These are phyloP conservation scores for Botrytis fabae DNA, from an alignment of 2,329 filamentous ascomycete species.

Conservation along the genomic window DNA sequence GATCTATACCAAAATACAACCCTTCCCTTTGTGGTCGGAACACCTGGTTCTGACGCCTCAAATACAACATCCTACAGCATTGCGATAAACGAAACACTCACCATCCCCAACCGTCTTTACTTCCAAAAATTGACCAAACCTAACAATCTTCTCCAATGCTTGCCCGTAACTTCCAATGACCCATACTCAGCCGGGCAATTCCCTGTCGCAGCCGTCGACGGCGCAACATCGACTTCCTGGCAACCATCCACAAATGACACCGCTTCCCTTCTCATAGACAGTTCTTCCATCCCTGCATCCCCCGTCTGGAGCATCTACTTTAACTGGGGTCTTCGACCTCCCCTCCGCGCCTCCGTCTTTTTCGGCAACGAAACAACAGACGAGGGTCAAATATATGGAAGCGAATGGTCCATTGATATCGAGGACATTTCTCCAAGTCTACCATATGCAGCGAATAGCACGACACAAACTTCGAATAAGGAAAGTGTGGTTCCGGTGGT, in stretches of 20 bases:
- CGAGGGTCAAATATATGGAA: constrained; percentile 24
- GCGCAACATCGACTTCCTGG: constrained; percentile 66
- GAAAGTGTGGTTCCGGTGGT: constrained; percentile 34
- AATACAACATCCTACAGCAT: constrained; percentile 50
- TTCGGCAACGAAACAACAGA: constrained; percentile 47
- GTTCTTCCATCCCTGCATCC: constrained; percentile 43
- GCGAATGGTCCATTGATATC: constrained; percentile 29
- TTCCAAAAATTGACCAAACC: constrained; percentile 54
- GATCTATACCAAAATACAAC: constrained; percentile 57
- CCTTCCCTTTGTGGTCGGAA: constrained; percentile 60
- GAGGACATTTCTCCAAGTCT: constrained; percentile 31
- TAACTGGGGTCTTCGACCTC: constrained; percentile 60
- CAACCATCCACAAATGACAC: constrained; percentile 56
- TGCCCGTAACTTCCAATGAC: constrained; percentile 50
- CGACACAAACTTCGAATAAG: constrained; percentile 16
- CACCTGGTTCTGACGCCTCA: constrained; percentile 43
- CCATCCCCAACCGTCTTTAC: constrained; percentile 58
- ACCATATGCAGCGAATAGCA: constrained; percentile 34
- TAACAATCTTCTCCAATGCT: constrained; percentile 66
- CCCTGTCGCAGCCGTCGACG: constrained; percentile 65
- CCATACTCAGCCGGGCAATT: constrained; percentile 64
- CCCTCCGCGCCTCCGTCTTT: constrained; percentile 52
- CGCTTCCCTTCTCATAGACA: constrained; percentile 57
- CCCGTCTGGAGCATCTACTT: constrained; percentile 54
- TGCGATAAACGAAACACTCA: constrained; percentile 50